These are phyloP conservation scores for Gaeumannomyces tritici DNA, from an alignment of 2,329 filamentous ascomycete genomes.

Conservation along the genomic window DNA sequence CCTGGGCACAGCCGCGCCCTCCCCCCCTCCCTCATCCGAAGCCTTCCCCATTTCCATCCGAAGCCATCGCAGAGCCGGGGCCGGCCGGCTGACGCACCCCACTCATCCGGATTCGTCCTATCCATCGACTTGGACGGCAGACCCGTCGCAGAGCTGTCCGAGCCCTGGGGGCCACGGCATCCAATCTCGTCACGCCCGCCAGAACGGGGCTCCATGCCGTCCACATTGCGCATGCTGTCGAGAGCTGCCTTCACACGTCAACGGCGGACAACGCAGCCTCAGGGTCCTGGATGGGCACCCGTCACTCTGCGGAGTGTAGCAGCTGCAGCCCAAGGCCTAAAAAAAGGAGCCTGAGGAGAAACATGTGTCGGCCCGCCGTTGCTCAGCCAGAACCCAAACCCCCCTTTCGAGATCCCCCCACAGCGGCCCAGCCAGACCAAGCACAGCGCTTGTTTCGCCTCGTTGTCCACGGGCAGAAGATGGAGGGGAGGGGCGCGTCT, in stretches of 20 bases:
- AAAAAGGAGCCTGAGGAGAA: neutral
- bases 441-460: conserved; percentile 10
- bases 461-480: neutral
- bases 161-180: neutral
- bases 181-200: neutral
- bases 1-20: neutral
- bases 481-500: conserved; percentile 8
- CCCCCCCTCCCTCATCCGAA: neutral
- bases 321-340: neutral
- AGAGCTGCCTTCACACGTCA: neutral
- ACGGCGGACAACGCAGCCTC: neutral
- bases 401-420: neutral
- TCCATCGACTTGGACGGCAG: neutral
- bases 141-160: neutral
- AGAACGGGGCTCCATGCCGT: neutral
- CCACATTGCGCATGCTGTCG: too few species aligned
- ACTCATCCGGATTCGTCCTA: neutral
- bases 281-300: neutral
- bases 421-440: conserved; percentile 3
- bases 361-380: neutral
- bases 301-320: too few species aligned
- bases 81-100: neutral
- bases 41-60: too few species aligned
- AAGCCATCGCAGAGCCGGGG: neutral
- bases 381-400: neutral